These are phyloP conservation scores for Silene coronaria DNA, from an alignment of 179 eudicot species.

Conservation along the genomic window DNA sequence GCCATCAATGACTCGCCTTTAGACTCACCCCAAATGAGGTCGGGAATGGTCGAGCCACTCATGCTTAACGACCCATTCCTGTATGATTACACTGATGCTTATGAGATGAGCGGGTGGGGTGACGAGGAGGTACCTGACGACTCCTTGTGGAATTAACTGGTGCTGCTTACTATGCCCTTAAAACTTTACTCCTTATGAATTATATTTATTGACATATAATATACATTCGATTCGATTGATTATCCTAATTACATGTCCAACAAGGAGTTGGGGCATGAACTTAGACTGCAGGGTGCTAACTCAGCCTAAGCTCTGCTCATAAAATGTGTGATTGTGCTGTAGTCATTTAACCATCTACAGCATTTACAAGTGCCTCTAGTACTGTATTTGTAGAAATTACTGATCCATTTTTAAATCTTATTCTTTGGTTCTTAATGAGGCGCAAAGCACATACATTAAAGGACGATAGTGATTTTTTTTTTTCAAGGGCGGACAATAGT, in stretches of 20 bases:
- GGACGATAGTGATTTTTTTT: background rate
- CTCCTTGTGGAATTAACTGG: conserved; percentile 26
- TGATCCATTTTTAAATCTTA: background rate
- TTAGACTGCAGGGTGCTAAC: conserved; percentile 7
- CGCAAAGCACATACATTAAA: background rate
- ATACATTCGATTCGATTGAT: background rate
- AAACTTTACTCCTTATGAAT: background rate
- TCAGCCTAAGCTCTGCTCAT: conserved; percentile 9
- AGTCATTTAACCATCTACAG: background rate
- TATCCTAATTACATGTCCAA: background rate
- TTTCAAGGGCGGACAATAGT: background rate
- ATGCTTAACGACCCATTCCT: conserved; percentile 12
- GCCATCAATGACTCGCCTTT: conserved; percentile 49
- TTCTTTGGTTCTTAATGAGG: background rate
- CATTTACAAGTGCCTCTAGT: background rate
- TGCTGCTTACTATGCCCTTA: background rate
- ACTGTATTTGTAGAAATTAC: background rate
- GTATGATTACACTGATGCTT: background rate
- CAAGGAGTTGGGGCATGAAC: conserved; percentile 14
- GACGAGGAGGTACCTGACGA: conserved; percentile 23
- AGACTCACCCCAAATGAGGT: conserved; percentile 46
- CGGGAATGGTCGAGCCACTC: conserved; percentile 17
- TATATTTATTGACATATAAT: background rate
- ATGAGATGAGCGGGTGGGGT: conserved; percentile 15
- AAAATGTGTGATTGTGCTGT: background rate